Evolutionary conservation across 2,329 filamentous ascomycete genomes (phyloP).

Genomic region (Penicillium sp.): DNA sequence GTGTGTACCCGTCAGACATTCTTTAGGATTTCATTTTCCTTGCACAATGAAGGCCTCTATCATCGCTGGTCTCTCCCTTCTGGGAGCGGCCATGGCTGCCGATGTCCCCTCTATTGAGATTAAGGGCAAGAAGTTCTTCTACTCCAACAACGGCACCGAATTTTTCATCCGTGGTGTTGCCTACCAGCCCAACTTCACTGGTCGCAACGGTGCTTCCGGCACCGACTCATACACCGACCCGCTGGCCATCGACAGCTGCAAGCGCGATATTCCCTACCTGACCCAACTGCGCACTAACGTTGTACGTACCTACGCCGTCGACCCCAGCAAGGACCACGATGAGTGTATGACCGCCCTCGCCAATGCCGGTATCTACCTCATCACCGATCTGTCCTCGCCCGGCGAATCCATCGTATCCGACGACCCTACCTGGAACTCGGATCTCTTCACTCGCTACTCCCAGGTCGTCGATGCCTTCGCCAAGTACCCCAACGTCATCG

Average conservation of each 20-base stretch:
- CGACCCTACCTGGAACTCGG: conserved; percentile 73
- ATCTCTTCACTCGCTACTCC: conserved; percentile 78
- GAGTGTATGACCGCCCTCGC: conserved; percentile 81
- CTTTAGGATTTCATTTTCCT: conserved; percentile 7
- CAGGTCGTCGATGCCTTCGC: conserved; percentile 76
- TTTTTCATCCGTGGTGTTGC: conserved; percentile 88
- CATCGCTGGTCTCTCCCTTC: conserved; percentile 54
- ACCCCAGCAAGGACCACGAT: conserved; percentile 74
- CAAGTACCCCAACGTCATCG: conserved; percentile 86
- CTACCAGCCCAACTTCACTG: conserved; percentile 73
- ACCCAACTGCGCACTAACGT: conserved; percentile 79
- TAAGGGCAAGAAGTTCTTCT: conserved; percentile 90
- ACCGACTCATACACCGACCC: conserved; percentile 71
- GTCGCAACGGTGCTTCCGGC: conserved; percentile 50
- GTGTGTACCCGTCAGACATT: conserved; percentile 14
- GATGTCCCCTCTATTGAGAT: conserved; percentile 58
- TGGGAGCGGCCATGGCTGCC: conserved; percentile 50
- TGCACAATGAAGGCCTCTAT: conserved; percentile 57
- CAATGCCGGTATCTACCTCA: conserved; percentile 88
- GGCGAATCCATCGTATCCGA: conserved; percentile 80
- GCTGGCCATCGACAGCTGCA: conserved; percentile 68
- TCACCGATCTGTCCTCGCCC: conserved; percentile 86
- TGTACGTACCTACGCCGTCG: conserved; percentile 91
- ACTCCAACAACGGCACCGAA: conserved; percentile 73
- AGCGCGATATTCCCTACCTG: conserved; percentile 82